These are phyloP conservation scores for Xylariaceae sp. DNA, from an alignment of 2,329 filamentous ascomycete species.

Conservation along the genomic window DNA sequence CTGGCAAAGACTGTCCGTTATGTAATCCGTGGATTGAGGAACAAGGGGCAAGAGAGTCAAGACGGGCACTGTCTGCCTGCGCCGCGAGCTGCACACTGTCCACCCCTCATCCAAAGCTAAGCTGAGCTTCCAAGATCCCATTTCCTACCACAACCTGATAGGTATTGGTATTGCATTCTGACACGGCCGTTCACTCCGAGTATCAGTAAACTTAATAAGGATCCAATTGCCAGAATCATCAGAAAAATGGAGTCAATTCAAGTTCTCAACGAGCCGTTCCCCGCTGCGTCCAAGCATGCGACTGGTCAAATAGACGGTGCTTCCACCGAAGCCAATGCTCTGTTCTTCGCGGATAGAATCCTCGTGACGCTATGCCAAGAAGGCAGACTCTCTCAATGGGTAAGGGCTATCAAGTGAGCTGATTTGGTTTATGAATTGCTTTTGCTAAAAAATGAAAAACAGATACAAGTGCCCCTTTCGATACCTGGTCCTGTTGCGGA, in stretches of 20 bases:
- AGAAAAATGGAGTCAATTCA: constrained; percentile 38
- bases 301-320: constrained; percentile 61
- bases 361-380: constrained; percentile 83
- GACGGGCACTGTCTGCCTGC: no score
- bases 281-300: constrained; percentile 56
- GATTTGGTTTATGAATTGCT: neutral
- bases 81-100: neutral
- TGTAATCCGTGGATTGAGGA: neutral
- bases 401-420: constrained; percentile 38
- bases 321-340: constrained; percentile 64
- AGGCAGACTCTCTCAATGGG: constrained; percentile 87
- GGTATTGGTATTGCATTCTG: neutral
- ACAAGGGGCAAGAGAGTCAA: neutral
- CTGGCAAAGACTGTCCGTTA: constrained; percentile 30
- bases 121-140: neutral
- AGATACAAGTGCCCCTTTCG: constrained; percentile 77
- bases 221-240: neutral
- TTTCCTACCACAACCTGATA: neutral
- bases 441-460: constrained; percentile 4
- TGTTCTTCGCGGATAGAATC: constrained; percentile 84
- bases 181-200: neutral
- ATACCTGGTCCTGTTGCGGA: constrained; percentile 59
- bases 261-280: constrained; percentile 56
- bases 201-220: neutral
- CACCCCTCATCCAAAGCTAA: neutral